Conservation (phyloP, 345 rosid genomes). For the Hibiscus tridactylites region DNA sequence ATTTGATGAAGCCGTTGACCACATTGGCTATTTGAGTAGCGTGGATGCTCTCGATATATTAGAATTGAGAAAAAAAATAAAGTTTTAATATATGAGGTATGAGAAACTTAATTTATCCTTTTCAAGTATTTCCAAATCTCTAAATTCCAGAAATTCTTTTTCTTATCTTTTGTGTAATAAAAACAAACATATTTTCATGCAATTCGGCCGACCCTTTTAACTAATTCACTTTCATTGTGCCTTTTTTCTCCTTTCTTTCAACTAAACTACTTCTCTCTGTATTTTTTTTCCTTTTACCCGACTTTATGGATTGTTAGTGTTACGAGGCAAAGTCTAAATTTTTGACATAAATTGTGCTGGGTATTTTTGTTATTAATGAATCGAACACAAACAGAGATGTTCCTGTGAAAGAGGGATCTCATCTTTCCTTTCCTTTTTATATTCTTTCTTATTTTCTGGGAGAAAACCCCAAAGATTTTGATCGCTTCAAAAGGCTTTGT, state of each 20-base stretch:
- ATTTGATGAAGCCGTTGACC: no score
- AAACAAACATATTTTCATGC: not conserved
- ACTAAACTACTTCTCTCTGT: not conserved
- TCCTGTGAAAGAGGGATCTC: not conserved
- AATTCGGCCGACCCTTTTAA: not conserved
- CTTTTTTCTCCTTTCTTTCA: not conserved
- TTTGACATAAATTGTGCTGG: not conserved
- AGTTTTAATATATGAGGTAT: no score
- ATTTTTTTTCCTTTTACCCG: not conserved
- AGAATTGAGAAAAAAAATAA: no score
- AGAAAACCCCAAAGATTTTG: not conserved
- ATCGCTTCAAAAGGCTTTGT: constrained; percentile 21
- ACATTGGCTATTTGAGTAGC: no score
- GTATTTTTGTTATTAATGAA: constrained; percentile 9
- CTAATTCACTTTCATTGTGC: not conserved
- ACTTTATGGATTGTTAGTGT: not conserved
- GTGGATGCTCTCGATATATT: no score
- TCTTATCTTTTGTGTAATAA: no score
- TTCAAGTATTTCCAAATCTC: no score
- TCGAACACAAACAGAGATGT: constrained; percentile 3
- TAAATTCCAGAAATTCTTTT: no score
- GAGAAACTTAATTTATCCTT: no score
- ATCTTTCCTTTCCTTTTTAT: not conserved
- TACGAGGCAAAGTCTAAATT: not conserved
- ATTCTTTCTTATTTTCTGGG: not conserved